Evolutionary conservation across 495 filamentous ascomycete species (phyloP), one percentile per base, ranked within the genome.

Genomic region (Oleoguttula mirabilis): DNA sequence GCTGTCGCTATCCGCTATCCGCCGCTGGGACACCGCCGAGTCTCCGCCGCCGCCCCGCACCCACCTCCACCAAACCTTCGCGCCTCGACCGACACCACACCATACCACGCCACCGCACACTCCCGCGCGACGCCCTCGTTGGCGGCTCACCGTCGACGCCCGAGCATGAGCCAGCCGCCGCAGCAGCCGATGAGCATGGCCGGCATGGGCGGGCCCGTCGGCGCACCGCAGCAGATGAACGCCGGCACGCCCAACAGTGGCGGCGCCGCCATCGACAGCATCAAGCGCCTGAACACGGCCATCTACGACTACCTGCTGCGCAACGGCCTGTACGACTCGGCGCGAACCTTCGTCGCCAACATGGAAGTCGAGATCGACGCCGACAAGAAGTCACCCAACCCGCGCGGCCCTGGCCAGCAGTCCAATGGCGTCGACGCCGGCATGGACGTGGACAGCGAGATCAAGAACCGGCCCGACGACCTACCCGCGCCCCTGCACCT

Each of bases 291-390:
- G 21, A 92, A 96, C 65, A 94, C 86, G 2, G 94, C 88, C 59
- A 98, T 98, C 45, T 96, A 96, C 68, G 87, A 94, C 54, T 95
- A 96, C 59, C 87, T 98, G 43, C 62, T 94, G 28, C 81, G 80
- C 55, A 80, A 84, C 59, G 71, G 72, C 39, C 80, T 92, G 69
- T 79, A 74, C 52, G 80, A 87, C 38, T 77, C 79, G 50, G 90
- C 90, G 43, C 75, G 79, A 52, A 71, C 77, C 14, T 65, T 95
- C 28, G 60, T 83, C 34, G 80, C 74, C 36, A 75, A 80, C 20
- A 62, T 68, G 24, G 51, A 56, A 10, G 49, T 36, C 31, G 39
- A 50, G 14, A 11, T 22, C 8, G 43, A 36, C 35, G 24, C 27
- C 30, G n/a, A n/a, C n/a, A 57, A 57, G 34, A 32, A 40, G 22